These are phyloP conservation scores for Hevea brasiliensis DNA, from an alignment of 345 rosid genomes.

Conservation along the genomic window DNA sequence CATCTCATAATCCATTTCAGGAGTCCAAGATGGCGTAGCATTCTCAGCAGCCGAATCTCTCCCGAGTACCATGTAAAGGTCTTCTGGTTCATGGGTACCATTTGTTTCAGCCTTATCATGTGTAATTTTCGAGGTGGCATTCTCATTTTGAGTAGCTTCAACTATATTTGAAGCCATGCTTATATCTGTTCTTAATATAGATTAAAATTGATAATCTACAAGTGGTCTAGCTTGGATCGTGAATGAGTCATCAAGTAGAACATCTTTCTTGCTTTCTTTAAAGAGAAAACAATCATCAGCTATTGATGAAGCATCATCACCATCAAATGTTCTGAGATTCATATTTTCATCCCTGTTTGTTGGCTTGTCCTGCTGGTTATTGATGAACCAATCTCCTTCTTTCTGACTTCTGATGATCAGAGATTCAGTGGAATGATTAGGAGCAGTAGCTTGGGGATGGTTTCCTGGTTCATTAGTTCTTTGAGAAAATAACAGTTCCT, in stretches of 20 bases:
- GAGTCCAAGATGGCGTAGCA: conserved; percentile 60
- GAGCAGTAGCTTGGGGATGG: conserved; percentile 29
- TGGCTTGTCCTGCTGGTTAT: conserved; percentile 37
- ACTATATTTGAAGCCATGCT: conserved; percentile 62
- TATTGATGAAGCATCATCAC: conserved; percentile 40
- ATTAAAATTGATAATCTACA: conserved; percentile 45
- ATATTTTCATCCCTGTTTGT: conserved; percentile 16
- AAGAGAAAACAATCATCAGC: conserved; percentile 29
- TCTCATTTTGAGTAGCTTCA: conserved; percentile 44
- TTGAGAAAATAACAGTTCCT: conserved; percentile 51
- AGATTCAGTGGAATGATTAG: conserved; percentile 46
- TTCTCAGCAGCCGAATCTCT: conserved; percentile 58
- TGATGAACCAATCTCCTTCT: conserved; percentile 73
- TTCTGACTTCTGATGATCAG: conserved; percentile 47
- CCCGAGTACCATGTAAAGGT: conserved; percentile 84
- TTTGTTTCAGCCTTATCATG: conserved; percentile 28
- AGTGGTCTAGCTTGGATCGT: conserved; percentile 62
- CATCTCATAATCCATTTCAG: conserved; percentile 70
- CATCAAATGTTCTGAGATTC: not conserved
- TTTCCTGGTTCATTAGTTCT: conserved; percentile 37
- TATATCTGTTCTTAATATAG: conserved; percentile 51
- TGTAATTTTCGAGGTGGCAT: conserved; percentile 33
- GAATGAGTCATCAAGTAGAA: conserved; percentile 77
- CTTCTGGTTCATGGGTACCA: conserved; percentile 70
- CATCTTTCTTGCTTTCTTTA: conserved; percentile 49